Base-by-base conservation (phyloP, 176 grass and related monocot species). In the Eremochloa ophiuroides region DNA sequence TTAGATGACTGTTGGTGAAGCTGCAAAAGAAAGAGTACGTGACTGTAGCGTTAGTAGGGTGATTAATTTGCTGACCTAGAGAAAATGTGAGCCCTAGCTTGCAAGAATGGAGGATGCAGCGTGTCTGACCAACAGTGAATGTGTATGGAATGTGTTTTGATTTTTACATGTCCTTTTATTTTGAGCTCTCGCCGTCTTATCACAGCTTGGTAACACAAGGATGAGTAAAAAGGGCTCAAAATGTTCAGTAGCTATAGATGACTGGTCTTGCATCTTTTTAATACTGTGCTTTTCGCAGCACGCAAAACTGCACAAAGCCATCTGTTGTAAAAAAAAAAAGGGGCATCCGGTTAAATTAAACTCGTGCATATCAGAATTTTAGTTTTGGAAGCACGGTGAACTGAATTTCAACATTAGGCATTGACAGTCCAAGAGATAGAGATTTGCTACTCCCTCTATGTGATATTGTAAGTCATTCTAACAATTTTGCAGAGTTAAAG, bases 61-160 rank as follows among this genome's bases (percentile, higher is more conserved):
- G 62, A 48, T 82, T n/a, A n/a, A n/a, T 85, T 87, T 82, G 33
- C 85, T 85, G 71, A 91, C 76, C 23, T 80, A 84, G 85, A 28
- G 27, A 20, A 55, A 25, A 10, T 80, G 82, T 29, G 85, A 84
- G 71, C 18, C 77, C 12, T 84, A 68, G 69, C 56, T 81, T 84
- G 55, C 58, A 81, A 71, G 17, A 71, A 70, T 80, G 67, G 58
- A 71, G 13, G 40, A 64, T 87, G 42, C 75, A 82, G 34, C 34
- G 42, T 84, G 39, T 46, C 71, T 85, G 82, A 85, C 50, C 41
- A 85, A 43, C 51, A 23, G 51, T 64, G 31, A 33, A 29, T 81
- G 80, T 39, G 47, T 50, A 53, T 53, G 64, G 39, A 42, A 47
- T 34, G 62, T 35, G 15, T 29, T 18, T 10, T 62, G 18, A 58